Evolutionary conservation across 2,329 filamentous ascomycete species (phyloP), one percentile per base, ranked within the genome.

Genomic region (Setomelanomma holmii): DNA sequence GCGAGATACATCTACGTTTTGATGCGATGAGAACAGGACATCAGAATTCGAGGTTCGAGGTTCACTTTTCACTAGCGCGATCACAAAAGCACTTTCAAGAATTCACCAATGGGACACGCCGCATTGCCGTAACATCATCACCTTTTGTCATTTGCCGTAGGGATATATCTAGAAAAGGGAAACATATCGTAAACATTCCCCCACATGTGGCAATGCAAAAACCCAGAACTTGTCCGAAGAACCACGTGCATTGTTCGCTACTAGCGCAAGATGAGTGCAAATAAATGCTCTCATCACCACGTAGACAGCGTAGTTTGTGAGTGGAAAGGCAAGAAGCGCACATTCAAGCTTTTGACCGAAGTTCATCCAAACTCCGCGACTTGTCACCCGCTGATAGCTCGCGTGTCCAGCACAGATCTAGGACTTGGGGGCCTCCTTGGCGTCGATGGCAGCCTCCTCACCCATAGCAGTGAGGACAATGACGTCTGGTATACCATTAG

Each of bases 381-480:
- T 30, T 30, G 27, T 30, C 27, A 59, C 51, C 57, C 60, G 58
- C 65, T 56, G 62, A 67, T 55, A 61, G 59, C 62, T 61, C 60
- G 56, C 60, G 42, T 56, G 51, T 63, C 53, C 63, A 64, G 67
- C 54, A 50, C 50, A 55, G 35, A 64, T 71, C 60, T 73, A 73
- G 60, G 53, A 51, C 68, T 72, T 79, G 78, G 90, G 87, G 78
- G 90, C 91, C 82, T 97, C 93, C 88, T 98, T 98, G 81, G 88
- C 89, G 76, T 97, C 93, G 77, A 97, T 89, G 74, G 88, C 89
- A 71, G 85, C 81, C 85, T 98, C 90, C 83, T 99, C 93, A 76
- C 90, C 90, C 95, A 99, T 99, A 77, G 95, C 87, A 72, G 91
- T 90, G 76, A 96, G 89, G 77, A 99, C 87, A 71, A 93, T 89